Evolutionary conservation across 495 filamentous ascomycete genomes (phyloP).

Genomic region (Astrothelium subdiscretum): DNA sequence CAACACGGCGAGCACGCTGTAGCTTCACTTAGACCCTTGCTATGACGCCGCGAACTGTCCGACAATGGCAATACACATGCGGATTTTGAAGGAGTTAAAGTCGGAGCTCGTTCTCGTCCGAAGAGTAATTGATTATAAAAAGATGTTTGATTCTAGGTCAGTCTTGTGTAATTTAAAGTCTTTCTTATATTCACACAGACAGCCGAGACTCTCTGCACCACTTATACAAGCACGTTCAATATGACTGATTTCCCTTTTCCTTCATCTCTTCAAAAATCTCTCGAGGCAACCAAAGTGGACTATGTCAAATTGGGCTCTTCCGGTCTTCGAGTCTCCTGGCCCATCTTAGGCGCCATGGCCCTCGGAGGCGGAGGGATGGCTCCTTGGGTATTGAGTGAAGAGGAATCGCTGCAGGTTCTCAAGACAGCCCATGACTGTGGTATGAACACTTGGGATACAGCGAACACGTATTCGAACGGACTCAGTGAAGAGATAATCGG

Average conservation of each 20-base stretch:
- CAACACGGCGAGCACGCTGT: no score
- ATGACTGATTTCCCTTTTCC: neutral
- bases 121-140: no score
- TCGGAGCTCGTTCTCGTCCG: no score
- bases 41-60: no score
- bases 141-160: no score
- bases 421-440: conserved; percentile 33
- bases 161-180: no score
- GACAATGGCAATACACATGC: no score
- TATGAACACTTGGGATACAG: conserved; percentile 33
- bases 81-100: no score
- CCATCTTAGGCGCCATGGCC: conserved; percentile 38
- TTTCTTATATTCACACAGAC: no score
- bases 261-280: neutral
- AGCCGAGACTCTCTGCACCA: no score
- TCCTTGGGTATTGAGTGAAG: neutral
- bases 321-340: conserved; percentile 35
- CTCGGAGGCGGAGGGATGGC: neutral
- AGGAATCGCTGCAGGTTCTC: conserved; percentile 12
- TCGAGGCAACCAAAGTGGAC: conserved; percentile 2
- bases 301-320: conserved; percentile 30
- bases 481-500: conserved; percentile 33
- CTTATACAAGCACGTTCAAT: no score
- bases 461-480: conserved; percentile 33
- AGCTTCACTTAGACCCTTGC: no score